These are phyloP conservation scores for Metschnikowia orientalis DNA, from an alignment of 805 yeast species.

Conservation along the genomic window DNA sequence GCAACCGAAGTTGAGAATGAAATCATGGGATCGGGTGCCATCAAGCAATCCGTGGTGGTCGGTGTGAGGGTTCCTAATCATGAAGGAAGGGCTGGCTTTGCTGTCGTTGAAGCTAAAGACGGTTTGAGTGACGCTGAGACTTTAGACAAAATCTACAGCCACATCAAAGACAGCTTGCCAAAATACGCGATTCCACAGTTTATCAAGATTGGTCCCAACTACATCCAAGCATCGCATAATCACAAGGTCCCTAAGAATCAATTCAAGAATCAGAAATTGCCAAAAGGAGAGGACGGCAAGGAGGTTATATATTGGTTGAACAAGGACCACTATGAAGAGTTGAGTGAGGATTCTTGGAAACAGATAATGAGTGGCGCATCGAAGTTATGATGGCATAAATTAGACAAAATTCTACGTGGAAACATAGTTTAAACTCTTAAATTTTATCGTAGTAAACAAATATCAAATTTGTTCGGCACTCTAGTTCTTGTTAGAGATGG, in stretches of 20 bases:
- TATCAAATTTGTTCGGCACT: slow-evolving; percentile 4
- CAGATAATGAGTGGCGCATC: slow-evolving; percentile 34
- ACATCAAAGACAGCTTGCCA: slow-evolving; percentile 50
- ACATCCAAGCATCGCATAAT: slow-evolving; percentile 67
- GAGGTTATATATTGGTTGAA: slow-evolving; percentile 73
- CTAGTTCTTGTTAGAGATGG: slow-evolving; percentile 66
- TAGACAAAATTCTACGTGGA: neutral
- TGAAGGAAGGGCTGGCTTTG: slow-evolving; percentile 94
- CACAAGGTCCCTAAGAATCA: slow-evolving; percentile 73
- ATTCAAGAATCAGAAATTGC: slow-evolving; percentile 63
- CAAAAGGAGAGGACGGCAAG: slow-evolving; percentile 57
- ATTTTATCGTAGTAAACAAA: slow-evolving; percentile 1
- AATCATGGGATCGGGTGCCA: slow-evolving; percentile 43
- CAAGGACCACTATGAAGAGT: slow-evolving; percentile 48
- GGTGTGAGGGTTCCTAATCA: slow-evolving; percentile 81
- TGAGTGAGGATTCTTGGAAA: slow-evolving; percentile 57
- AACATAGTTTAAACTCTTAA: too few species aligned
- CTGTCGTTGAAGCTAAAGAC: slow-evolving; percentile 57
- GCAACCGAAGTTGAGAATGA: slow-evolving; percentile 90
- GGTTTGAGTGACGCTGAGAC: slow-evolving; percentile 22
- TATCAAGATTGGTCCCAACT: slow-evolving; percentile 55
- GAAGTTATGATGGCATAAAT: slow-evolving; percentile 26
- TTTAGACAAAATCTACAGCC: slow-evolving; percentile 26
- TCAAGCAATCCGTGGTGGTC: slow-evolving; percentile 76
- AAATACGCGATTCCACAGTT: slow-evolving; percentile 84